Conservation (phyloP, 2,329 filamentous ascomycete genomes). For the Amauroascus niger region DNA sequence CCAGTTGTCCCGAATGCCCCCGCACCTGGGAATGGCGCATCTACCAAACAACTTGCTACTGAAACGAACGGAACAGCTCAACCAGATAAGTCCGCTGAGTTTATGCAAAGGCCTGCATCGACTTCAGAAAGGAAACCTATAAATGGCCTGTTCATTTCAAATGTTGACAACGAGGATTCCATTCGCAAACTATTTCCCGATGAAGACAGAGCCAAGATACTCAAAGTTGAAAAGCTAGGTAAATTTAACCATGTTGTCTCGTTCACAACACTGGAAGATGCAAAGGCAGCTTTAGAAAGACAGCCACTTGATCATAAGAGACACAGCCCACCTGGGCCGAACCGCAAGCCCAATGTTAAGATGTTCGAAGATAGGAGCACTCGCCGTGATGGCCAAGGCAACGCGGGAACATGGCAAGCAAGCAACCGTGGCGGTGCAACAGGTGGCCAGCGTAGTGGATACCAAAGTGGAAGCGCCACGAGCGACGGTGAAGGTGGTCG, state of each 20-base stretch:
- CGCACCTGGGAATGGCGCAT: conserved; percentile 21
- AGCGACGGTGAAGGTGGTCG: conserved; percentile 65
- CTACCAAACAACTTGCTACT: conserved; percentile 31
- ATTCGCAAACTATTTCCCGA: conserved; percentile 71
- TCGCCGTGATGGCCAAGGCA: conserved; percentile 35
- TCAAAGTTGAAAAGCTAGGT: conserved; percentile 55
- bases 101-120: conserved; percentile 47
- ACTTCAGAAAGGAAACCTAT: conserved; percentile 52
- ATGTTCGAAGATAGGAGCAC: conserved; percentile 63
- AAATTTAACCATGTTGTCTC: conserved; percentile 75
- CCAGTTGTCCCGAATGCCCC: conserved; percentile 25
- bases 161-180: conserved; percentile 72
- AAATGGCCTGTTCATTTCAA: conserved; percentile 82
- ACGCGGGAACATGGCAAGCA: conserved; percentile 47
- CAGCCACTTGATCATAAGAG: conserved; percentile 69
- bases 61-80: conserved; percentile 45
- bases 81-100: conserved; percentile 34
- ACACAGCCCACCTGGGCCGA: conserved; percentile 55
- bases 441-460: conserved; percentile 58
- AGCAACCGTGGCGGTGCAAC: conserved; percentile 55
- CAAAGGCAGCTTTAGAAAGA: conserved; percentile 65
- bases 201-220: conserved; percentile 72
- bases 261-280: conserved; percentile 70
- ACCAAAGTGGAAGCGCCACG: conserved; percentile 67
- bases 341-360: conserved; percentile 71